Percentiles rank a stretch among this genome's conserved stretches.
phyloP scores from a whole-genome alignment of 2,329 filamentous ascomycete species.

The Cylindrodendrum hubeiense region DNA sequence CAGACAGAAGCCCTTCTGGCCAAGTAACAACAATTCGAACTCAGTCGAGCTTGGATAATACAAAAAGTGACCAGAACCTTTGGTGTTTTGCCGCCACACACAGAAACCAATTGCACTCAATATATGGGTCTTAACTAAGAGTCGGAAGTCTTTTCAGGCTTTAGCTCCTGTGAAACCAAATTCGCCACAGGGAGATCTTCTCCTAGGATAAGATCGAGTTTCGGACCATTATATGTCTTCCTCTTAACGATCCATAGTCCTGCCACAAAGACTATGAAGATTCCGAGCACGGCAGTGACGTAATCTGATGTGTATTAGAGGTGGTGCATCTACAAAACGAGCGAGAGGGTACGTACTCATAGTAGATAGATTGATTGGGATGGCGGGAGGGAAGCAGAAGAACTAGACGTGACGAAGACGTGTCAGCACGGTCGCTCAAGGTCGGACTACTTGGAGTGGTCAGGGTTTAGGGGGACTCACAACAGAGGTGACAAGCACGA shows the following conservation, averaged over 20 bases:
- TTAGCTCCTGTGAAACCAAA: slow-evolving; percentile 1
- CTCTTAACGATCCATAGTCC: slow-evolving; percentile 33
- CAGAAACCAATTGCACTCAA: background rate
- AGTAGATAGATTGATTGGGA: slow-evolving; percentile 34
- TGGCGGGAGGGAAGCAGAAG: slow-evolving; percentile 40
- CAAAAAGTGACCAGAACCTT: too few relatives aligned
- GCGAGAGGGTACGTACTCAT: slow-evolving; percentile 30
- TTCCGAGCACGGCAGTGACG: slow-evolving; percentile 51
- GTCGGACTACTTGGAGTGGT: background rate
- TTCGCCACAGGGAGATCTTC: slow-evolving; percentile 32
- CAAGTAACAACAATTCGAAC: too few relatives aligned
- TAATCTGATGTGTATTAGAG: slow-evolving; percentile 45
- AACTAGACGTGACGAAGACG: slow-evolving; percentile 20
- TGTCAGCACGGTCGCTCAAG: background rate
- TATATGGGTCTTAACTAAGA: background rate
- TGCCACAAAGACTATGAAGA: slow-evolving; percentile 42
- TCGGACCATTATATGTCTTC: slow-evolving; percentile 34
- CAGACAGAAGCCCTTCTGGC: too few relatives aligned
- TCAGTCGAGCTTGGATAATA: too few relatives aligned
- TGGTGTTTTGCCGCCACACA: too few relatives aligned
- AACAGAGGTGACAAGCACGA: slow-evolving; percentile 55
- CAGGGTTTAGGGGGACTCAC: slow-evolving; percentile 32
- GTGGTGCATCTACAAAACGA: background rate
- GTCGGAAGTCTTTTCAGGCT: background rate
- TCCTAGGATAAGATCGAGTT: slow-evolving; percentile 36